Percentiles rank a stretch among this genome's conserved stretches.
Conservation (phyloP, 306 rosid species). For the Fragaria ananassa region DNA sequence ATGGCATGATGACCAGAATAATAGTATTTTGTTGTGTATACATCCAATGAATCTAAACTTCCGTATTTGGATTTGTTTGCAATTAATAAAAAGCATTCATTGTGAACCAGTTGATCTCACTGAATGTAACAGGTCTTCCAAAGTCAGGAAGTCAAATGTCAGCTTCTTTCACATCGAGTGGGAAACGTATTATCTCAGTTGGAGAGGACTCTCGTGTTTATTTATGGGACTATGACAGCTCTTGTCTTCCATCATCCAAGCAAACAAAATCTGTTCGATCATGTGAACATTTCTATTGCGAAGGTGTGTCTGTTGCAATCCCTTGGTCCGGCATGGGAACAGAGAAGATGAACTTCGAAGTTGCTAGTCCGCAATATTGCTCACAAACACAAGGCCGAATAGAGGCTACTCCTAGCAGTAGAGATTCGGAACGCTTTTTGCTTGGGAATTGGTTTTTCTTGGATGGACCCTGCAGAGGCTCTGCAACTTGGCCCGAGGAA, state of each 20-base stretch:
- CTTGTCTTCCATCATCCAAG: conserved; percentile 28
- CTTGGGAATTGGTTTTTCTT: conserved; percentile 64
- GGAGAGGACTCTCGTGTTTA: conserved; percentile 80
- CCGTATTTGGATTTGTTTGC: not conserved
- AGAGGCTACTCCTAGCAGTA: conserved; percentile 24
- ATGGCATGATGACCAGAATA: not conserved
- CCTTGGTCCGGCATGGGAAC: conserved; percentile 68
- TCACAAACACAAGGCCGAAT: conserved; percentile 20
- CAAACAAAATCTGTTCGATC: conserved; percentile 47
- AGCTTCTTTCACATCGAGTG: conserved; percentile 62
- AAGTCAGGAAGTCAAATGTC: conserved; percentile 77
- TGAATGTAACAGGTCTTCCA: conserved; percentile 50
- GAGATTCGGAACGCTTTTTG: conserved; percentile 47
- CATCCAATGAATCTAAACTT: conserved; percentile 1
- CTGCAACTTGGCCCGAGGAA: conserved; percentile 90
- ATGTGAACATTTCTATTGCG: conserved; percentile 63
- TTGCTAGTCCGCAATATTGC: conserved; percentile 14
- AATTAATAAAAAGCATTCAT: not conserved
- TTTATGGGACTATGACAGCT: conserved; percentile 55
- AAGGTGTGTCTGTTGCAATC: conserved; percentile 68
- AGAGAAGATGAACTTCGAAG: conserved; percentile 19
- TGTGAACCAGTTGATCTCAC: conserved; percentile 12
- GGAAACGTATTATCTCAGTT: conserved; percentile 61
- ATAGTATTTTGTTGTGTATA: not conserved
- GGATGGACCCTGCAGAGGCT: conserved; percentile 51